Evolutionary conservation across 2,329 filamentous ascomycete genomes (phyloP).

Genomic region (Penicillium sp.): DNA sequence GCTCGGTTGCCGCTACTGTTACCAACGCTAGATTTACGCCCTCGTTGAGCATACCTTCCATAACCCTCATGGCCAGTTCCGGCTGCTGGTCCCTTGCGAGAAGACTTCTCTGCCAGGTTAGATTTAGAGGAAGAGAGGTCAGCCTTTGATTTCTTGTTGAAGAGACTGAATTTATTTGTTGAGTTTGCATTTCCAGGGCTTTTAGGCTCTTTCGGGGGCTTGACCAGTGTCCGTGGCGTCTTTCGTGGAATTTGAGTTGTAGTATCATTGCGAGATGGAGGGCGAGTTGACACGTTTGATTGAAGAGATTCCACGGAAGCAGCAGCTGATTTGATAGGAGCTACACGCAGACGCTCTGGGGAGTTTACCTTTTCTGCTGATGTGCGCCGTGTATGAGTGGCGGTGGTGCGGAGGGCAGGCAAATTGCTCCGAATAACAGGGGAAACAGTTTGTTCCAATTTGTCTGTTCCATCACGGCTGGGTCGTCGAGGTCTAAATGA

Average conservation of each 20-base stretch:
- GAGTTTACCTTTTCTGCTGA: slow-evolving; percentile 44
- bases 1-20: slow-evolving; percentile 37
- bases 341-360: slow-evolving; percentile 26
- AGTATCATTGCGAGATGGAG: slow-evolving; percentile 30
- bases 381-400: slow-evolving; percentile 47
- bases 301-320: slow-evolving; percentile 38
- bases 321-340: slow-evolving; percentile 29
- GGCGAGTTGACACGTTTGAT: slow-evolving; percentile 28
- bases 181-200: slow-evolving; percentile 28
- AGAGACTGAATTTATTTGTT: slow-evolving; percentile 71
- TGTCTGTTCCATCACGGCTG: slow-evolving; percentile 64
- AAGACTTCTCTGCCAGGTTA: slow-evolving; percentile 57
- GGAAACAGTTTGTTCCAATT: slow-evolving; percentile 53
- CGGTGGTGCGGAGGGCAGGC: slow-evolving; percentile 42
- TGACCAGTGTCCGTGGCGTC: slow-evolving; percentile 35
- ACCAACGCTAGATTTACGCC: slow-evolving; percentile 40
- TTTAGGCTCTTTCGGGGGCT: slow-evolving; percentile 24
- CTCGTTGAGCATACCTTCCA: slow-evolving; percentile 44
- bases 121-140: slow-evolving; percentile 46
- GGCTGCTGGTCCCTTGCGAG: slow-evolving; percentile 74
- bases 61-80: slow-evolving; percentile 85
- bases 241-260: slow-evolving; percentile 29
- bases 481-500: slow-evolving; percentile 55
- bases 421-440: slow-evolving; percentile 57
- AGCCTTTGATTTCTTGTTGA: slow-evolving; percentile 67